Conservation (phyloP, 2,329 filamentous ascomycete species). For the Phialemonium atrogriseum region DNA sequence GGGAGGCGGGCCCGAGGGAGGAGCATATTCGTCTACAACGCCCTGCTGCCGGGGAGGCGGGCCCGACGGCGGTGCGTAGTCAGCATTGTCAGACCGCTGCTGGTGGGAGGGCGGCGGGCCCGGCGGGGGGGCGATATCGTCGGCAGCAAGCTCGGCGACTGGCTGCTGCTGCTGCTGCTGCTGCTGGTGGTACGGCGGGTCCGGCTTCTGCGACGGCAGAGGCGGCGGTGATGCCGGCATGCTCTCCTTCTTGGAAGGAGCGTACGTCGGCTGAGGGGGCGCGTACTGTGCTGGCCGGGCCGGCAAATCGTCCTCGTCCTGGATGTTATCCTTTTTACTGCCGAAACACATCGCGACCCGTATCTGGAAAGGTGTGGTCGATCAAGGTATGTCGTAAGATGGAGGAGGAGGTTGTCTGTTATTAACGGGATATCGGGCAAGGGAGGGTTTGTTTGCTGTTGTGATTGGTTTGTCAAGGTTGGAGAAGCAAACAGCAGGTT, state of each 20-base stretch:
- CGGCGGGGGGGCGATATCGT: slow-evolving; percentile 14
- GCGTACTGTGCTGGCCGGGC: slow-evolving; percentile 25
- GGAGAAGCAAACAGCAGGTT: too few relatives aligned
- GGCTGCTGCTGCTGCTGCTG: slow-evolving; percentile 17
- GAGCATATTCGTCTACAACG: slow-evolving; percentile 9
- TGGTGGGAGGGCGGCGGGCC: slow-evolving; percentile 10
- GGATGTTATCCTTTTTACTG: slow-evolving; percentile 27
- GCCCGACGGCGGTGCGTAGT: slow-evolving; percentile 19
- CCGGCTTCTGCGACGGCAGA: slow-evolving; percentile 7
- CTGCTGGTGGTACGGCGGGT: slow-evolving; percentile 9
- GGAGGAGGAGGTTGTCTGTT: too few relatives aligned
- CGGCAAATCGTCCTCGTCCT: slow-evolving; percentile 26
- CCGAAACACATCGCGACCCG: slow-evolving; percentile 49
- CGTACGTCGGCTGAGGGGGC: slow-evolving; percentile 15
- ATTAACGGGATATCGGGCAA: too few relatives aligned
- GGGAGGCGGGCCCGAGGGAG: slow-evolving; percentile 15
- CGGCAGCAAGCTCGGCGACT: slow-evolving; percentile 13
- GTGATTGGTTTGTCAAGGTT: too few relatives aligned
- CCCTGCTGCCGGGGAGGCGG: slow-evolving; percentile 12
- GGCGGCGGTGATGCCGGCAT: slow-evolving; percentile 8
- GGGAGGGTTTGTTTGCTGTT: too few relatives aligned
- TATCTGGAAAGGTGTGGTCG: too few relatives aligned
- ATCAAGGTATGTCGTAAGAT: too few relatives aligned
- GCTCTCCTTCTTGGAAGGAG: slow-evolving; percentile 9
- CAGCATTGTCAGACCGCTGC: slow-evolving; percentile 4